Evolutionary conservation across 2,329 filamentous ascomycete species (phyloP).

Genomic region (Aureobasidium sp.): DNA sequence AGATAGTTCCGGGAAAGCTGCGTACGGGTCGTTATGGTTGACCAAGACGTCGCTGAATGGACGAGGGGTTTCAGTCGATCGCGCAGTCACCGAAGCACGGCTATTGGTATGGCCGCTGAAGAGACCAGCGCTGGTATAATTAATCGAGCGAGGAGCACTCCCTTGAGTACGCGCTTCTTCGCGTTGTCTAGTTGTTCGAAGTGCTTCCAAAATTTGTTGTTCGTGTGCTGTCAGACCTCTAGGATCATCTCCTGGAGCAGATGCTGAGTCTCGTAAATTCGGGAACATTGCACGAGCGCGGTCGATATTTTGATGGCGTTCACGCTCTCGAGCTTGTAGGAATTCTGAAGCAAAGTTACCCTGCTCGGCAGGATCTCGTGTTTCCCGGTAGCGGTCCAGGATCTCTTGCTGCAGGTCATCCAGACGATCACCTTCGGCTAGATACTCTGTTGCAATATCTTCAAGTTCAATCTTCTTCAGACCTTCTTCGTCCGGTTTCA

Average conservation of each 20-base stretch:
- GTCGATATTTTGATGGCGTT: slow-evolving; percentile 21
- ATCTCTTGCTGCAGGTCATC: slow-evolving; percentile 41
- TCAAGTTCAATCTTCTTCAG: slow-evolving; percentile 52
- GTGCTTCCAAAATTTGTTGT: slow-evolving; percentile 39
- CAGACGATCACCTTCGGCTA: slow-evolving; percentile 36
- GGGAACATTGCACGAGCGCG: slow-evolving; percentile 3
- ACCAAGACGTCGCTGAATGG: slow-evolving; percentile 7
- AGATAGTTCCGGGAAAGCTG: slow-evolving; percentile 10
- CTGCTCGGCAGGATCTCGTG: slow-evolving; percentile 33
- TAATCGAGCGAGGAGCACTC: slow-evolving; percentile 35
- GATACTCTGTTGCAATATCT: slow-evolving; percentile 18
- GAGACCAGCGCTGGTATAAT: slow-evolving; percentile 33
- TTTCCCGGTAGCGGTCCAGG: slow-evolving; percentile 37
- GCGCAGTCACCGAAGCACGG: neutral
- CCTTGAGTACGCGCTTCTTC: slow-evolving; percentile 35
- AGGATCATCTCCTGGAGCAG: slow-evolving; percentile 37
- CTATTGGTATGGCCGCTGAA: slow-evolving; percentile 20
- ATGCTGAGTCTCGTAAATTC: slow-evolving; percentile 16
- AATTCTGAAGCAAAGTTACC: slow-evolving; percentile 38
- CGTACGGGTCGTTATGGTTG: slow-evolving; percentile 13
- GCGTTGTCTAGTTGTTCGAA: slow-evolving; percentile 38
- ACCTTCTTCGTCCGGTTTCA: slow-evolving; percentile 52
- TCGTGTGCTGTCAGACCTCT: slow-evolving; percentile 40
- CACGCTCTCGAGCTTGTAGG: slow-evolving; percentile 34
- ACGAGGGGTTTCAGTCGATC: neutral